A percentile compares a stretch with the other conserved stretches of the same genome.
Conservation (phyloP, 148 eudicot species). For the Fallopia convolvulus region DNA sequence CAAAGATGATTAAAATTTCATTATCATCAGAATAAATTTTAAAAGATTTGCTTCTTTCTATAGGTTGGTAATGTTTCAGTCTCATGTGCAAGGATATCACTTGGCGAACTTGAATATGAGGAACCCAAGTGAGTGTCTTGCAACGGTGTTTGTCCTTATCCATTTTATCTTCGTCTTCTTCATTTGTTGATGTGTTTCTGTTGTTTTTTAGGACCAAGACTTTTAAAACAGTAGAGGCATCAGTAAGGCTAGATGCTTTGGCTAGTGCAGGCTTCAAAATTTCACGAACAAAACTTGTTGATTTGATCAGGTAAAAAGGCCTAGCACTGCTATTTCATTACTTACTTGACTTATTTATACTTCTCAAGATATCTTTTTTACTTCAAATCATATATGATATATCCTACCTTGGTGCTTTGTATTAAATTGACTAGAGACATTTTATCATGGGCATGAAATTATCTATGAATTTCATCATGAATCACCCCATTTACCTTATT, state of each 20-base stretch:
- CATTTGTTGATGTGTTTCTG: background rate
- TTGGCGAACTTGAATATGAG: constrained; percentile 68
- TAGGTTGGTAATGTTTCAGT: constrained; percentile 89
- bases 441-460: too few species aligned
- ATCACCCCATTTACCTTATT: background rate
- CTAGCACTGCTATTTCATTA: background rate
- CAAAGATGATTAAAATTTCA: background rate
- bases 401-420: background rate
- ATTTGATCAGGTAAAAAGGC: constrained; percentile 54
- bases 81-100: constrained; percentile 59
- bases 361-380: background rate
- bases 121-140: constrained; percentile 63
- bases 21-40: background rate
- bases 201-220: constrained; percentile 50
- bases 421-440: background rate
- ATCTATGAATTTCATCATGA: too few species aligned
- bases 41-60: constrained; percentile 12
- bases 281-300: constrained; percentile 77
- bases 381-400: background rate
- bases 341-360: background rate
- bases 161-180: background rate
- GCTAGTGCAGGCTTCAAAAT: constrained; percentile 96
- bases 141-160: background rate
- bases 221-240: constrained; percentile 76
- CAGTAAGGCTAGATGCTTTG: constrained; percentile 74